Base-by-base conservation (phyloP, 139 green algal genomes). In the Asterochloris sp. region DNA sequence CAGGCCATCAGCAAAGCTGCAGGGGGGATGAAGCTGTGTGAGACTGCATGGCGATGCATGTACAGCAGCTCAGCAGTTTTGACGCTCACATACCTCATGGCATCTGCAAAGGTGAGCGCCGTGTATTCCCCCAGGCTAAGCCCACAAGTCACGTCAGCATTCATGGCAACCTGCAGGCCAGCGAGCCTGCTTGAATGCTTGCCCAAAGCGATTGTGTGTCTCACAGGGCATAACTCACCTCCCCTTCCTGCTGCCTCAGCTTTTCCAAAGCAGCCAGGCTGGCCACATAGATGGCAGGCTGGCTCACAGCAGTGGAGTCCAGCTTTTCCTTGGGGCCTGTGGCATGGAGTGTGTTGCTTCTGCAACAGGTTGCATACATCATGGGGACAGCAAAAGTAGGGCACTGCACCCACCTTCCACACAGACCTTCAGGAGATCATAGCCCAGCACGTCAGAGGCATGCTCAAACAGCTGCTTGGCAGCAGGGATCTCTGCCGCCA, bases 91-190 rank as follows among this genome's bases (percentile, higher is more conserved):
- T 67, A 86, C 87, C 77, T 92, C 78, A 96, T 87, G 62, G 90
- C 92, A 38, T 90, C 94, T 13, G 95, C 95, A 83, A 98, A 99
- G 4, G 94, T 88, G 26, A 99, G 93, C 6, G 97, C 97, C 17
- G 97, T 99, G 93, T 99, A 99, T 91, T 99, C 97, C 11, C 97
- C 97, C 68, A 99, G 91, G 47, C 87, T 95, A 28, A 99, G 92
- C 12, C 97, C 97, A 14, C 78, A 82, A 0, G 93, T 86, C 21
- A 99, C 97, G 83, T 99, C 92, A 14, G 82, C 80, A 62, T 95
- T 89, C 14, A 98, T 87, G 15, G 92, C 89, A 0, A 90, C 96
- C 80, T 91, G 78, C 16, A 86, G 85, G 69, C 29, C 10, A 62
- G 61, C 54, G 27, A 63, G 1, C 2, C 14, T 62, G 6, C 60